Conservation (phyloP, 495 filamentous ascomycete genomes). For the Xylaria scruposa region DNA sequence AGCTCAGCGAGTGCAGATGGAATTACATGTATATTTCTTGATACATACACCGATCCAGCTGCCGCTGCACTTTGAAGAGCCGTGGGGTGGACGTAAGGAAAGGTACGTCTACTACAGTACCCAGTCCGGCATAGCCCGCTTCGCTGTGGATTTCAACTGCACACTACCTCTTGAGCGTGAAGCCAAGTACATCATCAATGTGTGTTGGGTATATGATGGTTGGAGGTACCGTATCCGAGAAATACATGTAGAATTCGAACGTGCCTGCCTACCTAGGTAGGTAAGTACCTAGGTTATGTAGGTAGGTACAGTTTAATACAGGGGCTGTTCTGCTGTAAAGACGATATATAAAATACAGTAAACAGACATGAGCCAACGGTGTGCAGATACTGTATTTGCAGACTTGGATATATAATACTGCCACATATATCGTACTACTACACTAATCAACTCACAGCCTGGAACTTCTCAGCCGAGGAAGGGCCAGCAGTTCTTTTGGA, state of each 20-base stretch:
- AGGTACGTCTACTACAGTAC: background rate
- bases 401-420: background rate
- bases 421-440: slow-evolving; percentile 7
- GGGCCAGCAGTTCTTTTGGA: slow-evolving; percentile 6
- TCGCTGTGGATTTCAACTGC: background rate
- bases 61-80: slow-evolving; percentile 5
- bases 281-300: too few species aligned
- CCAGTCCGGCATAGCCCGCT: background rate
- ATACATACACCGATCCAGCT: slow-evolving; percentile 22
- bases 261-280: background rate
- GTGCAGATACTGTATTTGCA: slow-evolving; percentile 1
- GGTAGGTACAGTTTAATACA: background rate
- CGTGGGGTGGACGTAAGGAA: slow-evolving; percentile 14
- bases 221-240: background rate
- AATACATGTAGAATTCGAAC: background rate
- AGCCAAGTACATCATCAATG: background rate
- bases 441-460: background rate
- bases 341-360: background rate
- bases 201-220: background rate
- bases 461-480: background rate
- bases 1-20: slow-evolving; percentile 15
- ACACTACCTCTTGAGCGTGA: background rate
- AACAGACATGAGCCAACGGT: background rate
- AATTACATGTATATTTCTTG: slow-evolving; percentile 20
- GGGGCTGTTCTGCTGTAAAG: slow-evolving; percentile 1